Evolutionary conservation across 1,284 basidiomycete genomes (phyloP), one percentile per base, ranked within the genome.

Genomic region (Vanrija sp.): DNA sequence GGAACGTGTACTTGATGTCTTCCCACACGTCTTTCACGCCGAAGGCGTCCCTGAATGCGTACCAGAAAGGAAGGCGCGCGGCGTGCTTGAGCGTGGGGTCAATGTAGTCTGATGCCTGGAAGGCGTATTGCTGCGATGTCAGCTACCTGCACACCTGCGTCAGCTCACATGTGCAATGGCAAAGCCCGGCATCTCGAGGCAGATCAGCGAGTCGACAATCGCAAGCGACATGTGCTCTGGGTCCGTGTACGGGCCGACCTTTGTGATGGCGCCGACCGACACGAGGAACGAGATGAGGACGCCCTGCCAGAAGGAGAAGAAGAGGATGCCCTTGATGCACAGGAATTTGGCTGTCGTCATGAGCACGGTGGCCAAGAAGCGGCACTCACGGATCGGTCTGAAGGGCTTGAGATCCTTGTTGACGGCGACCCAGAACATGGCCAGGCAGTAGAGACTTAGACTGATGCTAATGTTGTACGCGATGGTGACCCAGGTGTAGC

Each of bases 271-370:
- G 2, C 86, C 83, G 0, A 87, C 80, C 2, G 92, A 87, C 39
- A 97, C 95, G 19, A 98, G 82, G 64, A 92, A 83, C 24, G 92
- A 94, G 49, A 98, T 85, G 42, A 73, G 83, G 42, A 97, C 84
- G 15, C 87, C 84, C 71, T 98, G 95, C 95, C 95, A 99, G 78
- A 98, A 99, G 0, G 88, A 94, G 76, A 96, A 95, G 80, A 98
- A 97, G 41, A 98, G 82, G 62, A 98, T 94, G 45, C 92, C 93
- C 72, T 98, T 98, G 66, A 98, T 90, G 71, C 93, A 98, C 22
- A 98, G 84, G 75, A 98, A 98, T 75, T 97, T 96, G 7, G 92
- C 91, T 73, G 88, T 81, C 2, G 8, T 18, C 47, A 50, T 0
- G 44, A 22, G 44, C 27, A 31, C n/a, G 16, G 9, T 25, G 2